A percentile compares a stretch with the other conserved stretches of the same genome.
Conservation (phyloP, 2,329 filamentous ascomycete species). For the Chaetomium globosum region DNA sequence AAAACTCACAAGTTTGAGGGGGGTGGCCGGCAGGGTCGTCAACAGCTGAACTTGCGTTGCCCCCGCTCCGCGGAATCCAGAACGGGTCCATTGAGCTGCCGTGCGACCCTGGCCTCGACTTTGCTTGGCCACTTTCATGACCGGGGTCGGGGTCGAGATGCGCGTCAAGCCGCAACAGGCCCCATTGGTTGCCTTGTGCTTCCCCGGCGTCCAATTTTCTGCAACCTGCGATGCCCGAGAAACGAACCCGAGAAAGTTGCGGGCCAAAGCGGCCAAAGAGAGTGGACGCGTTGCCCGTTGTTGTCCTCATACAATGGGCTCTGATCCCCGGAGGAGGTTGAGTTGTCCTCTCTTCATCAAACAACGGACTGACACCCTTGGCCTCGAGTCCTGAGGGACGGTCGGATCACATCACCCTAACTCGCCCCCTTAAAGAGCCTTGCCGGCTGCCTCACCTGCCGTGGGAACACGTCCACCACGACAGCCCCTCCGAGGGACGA, state of each 20-base stretch:
- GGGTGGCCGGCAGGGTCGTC: background rate
- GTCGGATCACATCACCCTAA: background rate
- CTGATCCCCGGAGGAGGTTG: background rate
- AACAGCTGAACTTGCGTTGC: background rate
- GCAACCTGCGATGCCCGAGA: constrained; percentile 9
- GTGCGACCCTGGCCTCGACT: constrained; percentile 1
- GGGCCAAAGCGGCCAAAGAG: background rate
- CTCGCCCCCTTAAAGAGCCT: background rate
- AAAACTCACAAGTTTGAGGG: background rate
- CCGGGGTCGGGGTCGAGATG: background rate
- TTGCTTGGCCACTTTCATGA: background rate
- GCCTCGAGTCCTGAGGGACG: background rate
- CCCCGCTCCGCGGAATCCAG: constrained; percentile 14
- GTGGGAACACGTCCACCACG: background rate
- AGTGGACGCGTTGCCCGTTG: background rate
- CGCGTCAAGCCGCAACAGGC: constrained; percentile 12
- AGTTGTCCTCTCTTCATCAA: background rate
- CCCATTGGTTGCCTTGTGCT: constrained; percentile 29
- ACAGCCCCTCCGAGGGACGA: background rate
- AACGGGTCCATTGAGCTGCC: background rate
- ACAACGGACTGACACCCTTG: background rate
- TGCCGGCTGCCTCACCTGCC: constrained; percentile 7
- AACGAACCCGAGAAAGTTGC: constrained; percentile 1
- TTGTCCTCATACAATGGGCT: background rate
- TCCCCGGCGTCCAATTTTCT: constrained; percentile 5